Conservation (phyloP, 2,329 filamentous ascomycete genomes). For the Didymosphaeria variabile region DNA sequence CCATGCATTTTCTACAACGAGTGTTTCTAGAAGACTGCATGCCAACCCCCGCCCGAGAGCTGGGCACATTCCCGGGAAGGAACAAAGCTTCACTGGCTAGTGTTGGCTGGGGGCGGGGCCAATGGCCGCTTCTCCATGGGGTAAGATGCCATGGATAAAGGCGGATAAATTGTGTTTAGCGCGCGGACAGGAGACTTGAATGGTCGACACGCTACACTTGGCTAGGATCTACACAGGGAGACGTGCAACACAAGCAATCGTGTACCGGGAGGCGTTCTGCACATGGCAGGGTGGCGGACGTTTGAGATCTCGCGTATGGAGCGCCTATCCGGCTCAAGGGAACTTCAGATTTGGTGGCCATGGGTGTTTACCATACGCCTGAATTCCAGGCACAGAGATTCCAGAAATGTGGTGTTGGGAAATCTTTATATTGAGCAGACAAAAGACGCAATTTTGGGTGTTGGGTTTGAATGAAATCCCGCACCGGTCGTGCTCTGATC, state of each 20-base stretch:
- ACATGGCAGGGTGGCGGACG: slow-evolving; percentile 15
- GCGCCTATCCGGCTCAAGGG: slow-evolving; percentile 27
- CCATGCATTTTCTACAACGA: slow-evolving; percentile 15
- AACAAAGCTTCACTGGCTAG: slow-evolving; percentile 20
- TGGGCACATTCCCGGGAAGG: slow-evolving; percentile 17
- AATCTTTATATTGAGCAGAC: slow-evolving; percentile 14
- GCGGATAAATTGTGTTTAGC: slow-evolving; percentile 25
- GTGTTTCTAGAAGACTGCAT: slow-evolving; percentile 28
- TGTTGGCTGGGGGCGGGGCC: slow-evolving; percentile 16
- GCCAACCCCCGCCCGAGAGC: slow-evolving; percentile 9
- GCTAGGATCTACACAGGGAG: slow-evolving; percentile 27
- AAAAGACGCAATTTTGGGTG: slow-evolving; percentile 24
- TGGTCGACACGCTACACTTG: slow-evolving; percentile 20
- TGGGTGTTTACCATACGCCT: slow-evolving; percentile 10
- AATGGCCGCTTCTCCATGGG: slow-evolving; percentile 18
- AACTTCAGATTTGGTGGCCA: slow-evolving; percentile 18
- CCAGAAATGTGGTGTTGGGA: slow-evolving; percentile 21
- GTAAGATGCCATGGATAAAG: slow-evolving; percentile 27
- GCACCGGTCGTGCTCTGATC: slow-evolving; percentile 16
- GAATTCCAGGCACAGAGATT: slow-evolving; percentile 15
- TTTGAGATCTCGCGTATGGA: slow-evolving; percentile 20
- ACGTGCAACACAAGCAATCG: slow-evolving; percentile 15
- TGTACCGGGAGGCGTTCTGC: slow-evolving; percentile 21
- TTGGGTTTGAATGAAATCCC: slow-evolving; percentile 19
- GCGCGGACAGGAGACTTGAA: slow-evolving; percentile 11